Evolutionary conservation across 2,329 filamentous ascomycete species (phyloP).

Genomic region (Bipolaris gigantea): DNA sequence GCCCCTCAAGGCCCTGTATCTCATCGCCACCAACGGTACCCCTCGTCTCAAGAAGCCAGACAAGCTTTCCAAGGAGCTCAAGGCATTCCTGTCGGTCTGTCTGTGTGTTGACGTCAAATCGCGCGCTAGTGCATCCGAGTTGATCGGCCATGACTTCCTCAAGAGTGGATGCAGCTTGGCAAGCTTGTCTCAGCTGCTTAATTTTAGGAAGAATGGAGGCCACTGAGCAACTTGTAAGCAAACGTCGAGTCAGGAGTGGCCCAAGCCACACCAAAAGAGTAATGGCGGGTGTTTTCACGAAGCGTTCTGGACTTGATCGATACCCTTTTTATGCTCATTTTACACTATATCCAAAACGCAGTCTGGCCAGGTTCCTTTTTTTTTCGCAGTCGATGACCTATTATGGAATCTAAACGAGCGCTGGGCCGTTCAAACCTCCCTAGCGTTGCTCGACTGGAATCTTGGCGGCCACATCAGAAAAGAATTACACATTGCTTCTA

Average conservation of each 20-base stretch:
- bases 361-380: background rate
- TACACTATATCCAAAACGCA: constrained; percentile 6
- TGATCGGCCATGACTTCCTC: constrained; percentile 90
- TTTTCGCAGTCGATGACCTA: background rate
- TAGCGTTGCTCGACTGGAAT: background rate
- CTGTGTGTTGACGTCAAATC: constrained; percentile 96
- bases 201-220: constrained; percentile 73
- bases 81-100: constrained; percentile 94
- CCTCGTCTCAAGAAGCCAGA: constrained; percentile 97
- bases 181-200: constrained; percentile 82
- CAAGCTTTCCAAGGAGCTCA: constrained; percentile 95
- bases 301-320: constrained; percentile 32
- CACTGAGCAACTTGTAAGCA: constrained; percentile 36
- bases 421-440: background rate
- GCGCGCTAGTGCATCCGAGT: constrained; percentile 85
- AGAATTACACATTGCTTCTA: background rate
- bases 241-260: background rate
- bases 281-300: constrained; percentile 4
- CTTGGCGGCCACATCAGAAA: background rate
- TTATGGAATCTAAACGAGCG: background rate
- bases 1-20: constrained; percentile 92
- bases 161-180: constrained; percentile 83
- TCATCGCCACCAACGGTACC: constrained; percentile 97
- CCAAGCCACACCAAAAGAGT: constrained; percentile 5
- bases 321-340: constrained; percentile 34